These are phyloP conservation scores for Heteromeles arbutifolia DNA, from an alignment of 306 rosid genomes.

Conservation along the genomic window DNA sequence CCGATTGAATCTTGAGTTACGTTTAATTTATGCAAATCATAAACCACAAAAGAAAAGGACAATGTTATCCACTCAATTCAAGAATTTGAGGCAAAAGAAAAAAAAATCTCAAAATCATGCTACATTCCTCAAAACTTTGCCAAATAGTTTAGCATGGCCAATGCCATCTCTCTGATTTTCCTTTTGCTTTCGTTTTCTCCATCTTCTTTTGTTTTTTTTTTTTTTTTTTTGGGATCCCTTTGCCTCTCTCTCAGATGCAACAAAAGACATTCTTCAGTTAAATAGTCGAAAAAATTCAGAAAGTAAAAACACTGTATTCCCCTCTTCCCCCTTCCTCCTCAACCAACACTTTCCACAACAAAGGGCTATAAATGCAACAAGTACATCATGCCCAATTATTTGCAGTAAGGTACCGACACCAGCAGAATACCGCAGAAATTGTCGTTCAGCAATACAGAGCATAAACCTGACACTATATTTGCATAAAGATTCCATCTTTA, in stretches of 20 bases:
- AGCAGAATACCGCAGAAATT: too few species aligned
- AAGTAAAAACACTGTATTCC: neutral
- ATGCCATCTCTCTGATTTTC: neutral
- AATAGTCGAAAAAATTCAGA: too few species aligned
- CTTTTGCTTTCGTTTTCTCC: neutral
- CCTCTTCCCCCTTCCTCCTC: neutral
- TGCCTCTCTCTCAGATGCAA: too few species aligned
- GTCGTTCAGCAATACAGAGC: neutral
- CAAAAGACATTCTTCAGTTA: too few species aligned
- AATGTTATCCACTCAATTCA: neutral
- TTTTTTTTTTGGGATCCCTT: too few species aligned
- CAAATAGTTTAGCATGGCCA: neutral
- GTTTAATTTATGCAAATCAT: neutral
- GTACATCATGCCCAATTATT: neutral
- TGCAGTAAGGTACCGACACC: neutral
- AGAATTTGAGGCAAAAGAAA: conserved; percentile 3
- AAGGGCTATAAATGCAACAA: neutral
- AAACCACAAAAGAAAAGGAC: neutral
- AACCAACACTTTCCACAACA: neutral
- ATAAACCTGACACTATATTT: neutral
- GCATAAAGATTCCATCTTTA: neutral
- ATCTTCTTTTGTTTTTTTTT: neutral
- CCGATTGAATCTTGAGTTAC: conserved; percentile 4
- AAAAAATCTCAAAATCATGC: neutral
- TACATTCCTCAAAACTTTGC: neutral